Base-by-base conservation (phyloP, 108 stramenopile genomes). In the Nitzschia putrida region DNA sequence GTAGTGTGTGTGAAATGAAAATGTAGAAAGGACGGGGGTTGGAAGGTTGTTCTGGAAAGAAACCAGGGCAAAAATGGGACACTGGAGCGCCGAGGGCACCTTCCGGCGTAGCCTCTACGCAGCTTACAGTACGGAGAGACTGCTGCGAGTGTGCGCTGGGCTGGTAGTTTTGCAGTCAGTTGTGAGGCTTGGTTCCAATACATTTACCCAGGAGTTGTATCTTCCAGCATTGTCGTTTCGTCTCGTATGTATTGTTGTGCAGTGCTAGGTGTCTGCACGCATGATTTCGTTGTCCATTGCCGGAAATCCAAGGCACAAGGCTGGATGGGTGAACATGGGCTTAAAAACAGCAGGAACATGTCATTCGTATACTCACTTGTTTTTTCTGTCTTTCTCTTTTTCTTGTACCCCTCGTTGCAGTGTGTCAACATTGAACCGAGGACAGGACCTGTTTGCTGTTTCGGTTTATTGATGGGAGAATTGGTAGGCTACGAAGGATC, bases 401-500 rank as follows among this genome's bases (percentile, higher is more conserved):
- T 34, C 29, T 1, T n/a, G n/a, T n/a, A n/a, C n/a, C 29, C 29
- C 29, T 34, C 29, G 29, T 34, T 4, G 29, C 29, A 34, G 29
- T 34, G 29, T 34, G 29, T 34, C 29, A 34, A 34, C 29, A 34
- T 34, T 34, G 29, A 34, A 3, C 29, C 29, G 29, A 34, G 29
- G 29, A 34, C 29, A 34, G 29, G 29, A 34, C 29, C 29, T 4
- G 29, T 34, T 34, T 34, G 61, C 44, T 43, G 61, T 63, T 63
- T 47, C 61, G 44, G 61, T 63, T 63, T 41, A 44, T 45, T 63
- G 44, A 63, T 63, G 61, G 61, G 44, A 63, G 61, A 24, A n/a
- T 63, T 18, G 61, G 61, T 47, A 7, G 23, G 8, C 14, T 9
- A 47, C 11, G 61, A 34, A 34, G 29, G 29, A 34, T 34, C 29